phyloP scores from a whole-genome alignment of 2,329 filamentous ascomycete genomes.

The Akanthomyces muscarius region DNA sequence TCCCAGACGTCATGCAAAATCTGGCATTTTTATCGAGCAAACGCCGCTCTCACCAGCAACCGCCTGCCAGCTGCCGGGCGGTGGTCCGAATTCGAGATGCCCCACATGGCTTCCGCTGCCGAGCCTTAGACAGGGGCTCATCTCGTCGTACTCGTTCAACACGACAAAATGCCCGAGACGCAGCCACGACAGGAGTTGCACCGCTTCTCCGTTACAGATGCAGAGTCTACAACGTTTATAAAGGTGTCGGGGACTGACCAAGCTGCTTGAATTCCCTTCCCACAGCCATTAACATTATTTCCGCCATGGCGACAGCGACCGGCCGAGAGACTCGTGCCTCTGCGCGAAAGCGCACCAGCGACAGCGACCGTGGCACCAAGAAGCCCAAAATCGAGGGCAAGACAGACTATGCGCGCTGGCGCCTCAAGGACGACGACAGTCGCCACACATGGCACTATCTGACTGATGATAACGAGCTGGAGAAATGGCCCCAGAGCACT shows the following conservation, averaged over 20 bases:
- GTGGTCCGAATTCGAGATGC: slow-evolving; percentile 15
- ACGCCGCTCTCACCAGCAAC: background rate
- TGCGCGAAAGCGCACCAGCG: slow-evolving; percentile 42
- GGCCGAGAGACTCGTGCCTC: slow-evolving; percentile 31
- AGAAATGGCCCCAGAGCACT: slow-evolving; percentile 77
- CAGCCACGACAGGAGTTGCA: slow-evolving; percentile 1
- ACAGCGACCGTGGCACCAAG: slow-evolving; percentile 38
- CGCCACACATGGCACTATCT: slow-evolving; percentile 95
- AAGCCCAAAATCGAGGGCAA: slow-evolving; percentile 47
- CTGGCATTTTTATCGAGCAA: background rate
- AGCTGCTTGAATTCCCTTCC: too few relatives aligned
- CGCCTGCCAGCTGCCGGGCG: background rate
- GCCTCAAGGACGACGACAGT: slow-evolving; percentile 76
- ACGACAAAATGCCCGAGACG: background rate
- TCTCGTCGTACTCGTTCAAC: slow-evolving; percentile 10
- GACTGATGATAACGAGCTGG: slow-evolving; percentile 62
- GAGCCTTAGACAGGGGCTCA: slow-evolving; percentile 1
- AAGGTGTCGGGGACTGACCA: slow-evolving; percentile 9
- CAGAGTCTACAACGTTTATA: background rate
- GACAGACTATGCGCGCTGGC: slow-evolving; percentile 81
- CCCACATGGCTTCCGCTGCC: slow-evolving; percentile 6
- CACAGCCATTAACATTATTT: background rate
- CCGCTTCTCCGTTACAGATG: slow-evolving; percentile 10
- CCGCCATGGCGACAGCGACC: slow-evolving; percentile 28
- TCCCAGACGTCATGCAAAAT: background rate